Base-by-base conservation (phyloP, 2,329 filamentous ascomycete genomes). In the Colletotrichum incanum region DNA sequence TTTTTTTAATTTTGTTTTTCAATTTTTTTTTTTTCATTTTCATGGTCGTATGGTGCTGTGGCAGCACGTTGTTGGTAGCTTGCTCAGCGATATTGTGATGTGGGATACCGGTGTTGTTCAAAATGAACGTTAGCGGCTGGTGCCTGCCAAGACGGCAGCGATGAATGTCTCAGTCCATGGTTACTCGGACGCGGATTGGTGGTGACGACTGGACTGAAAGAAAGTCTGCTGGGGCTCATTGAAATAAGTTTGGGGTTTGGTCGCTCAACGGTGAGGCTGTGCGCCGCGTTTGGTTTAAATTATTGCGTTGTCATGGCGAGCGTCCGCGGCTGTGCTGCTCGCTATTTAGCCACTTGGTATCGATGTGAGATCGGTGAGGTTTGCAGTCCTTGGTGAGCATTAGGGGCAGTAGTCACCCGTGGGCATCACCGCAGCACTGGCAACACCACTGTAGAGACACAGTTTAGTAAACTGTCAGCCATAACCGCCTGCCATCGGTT, bases 141-240 rank as follows among this genome's bases (percentile, higher is more conserved):
- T 60, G 39, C 65, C 54, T 69, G 52, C 65, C 45, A 64, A 65
- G 69, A 64, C 31, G 45, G 66, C 59, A 69, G 31, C 52, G 43
- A 64, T 20, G 50, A 55, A 49, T 65, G 65, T 64, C 65, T 69
- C 45, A 60, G 45, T 58, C 58, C 43, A 31, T 34, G 43, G 23
- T 14, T 59, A 31, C 59, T 59, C 58, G 52, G 60, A 69, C 16
- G 28, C 18, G 23, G 52, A 55, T 45, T 28, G 18, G 59, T 37
- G 28, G 31, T 23, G 31, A 59, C 20, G n/a, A 28, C n/a, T 18
- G 58, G 23, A 34, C 31, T 26, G 39, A 39, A 31, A 28, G 18
- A 65, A 26, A 37, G 52, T 54, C 31, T 52, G 50, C 26, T 62
- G n/a, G 52, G 9, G 37, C n/a, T 63, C 50, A n/a, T 39, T 59